Percentiles rank a stretch among this genome's conserved stretches.
These are phyloP conservation scores for Cutaneotrichosporon sp. DNA, from an alignment of 1,284 basidiomycete genomes.

Conservation along the genomic window DNA sequence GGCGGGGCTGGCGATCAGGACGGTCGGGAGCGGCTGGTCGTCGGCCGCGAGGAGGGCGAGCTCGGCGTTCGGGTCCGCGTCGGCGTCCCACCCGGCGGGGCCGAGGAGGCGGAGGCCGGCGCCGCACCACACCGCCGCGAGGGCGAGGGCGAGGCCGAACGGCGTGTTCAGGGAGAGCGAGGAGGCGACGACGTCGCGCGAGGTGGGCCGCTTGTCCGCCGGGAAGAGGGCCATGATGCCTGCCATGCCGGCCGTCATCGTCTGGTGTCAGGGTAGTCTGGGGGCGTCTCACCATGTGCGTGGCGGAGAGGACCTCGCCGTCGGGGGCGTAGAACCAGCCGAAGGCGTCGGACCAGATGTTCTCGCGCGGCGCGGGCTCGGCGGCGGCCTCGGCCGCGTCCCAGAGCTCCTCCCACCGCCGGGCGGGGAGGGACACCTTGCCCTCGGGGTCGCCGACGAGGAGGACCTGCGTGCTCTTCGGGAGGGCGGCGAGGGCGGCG, in stretches of 20 bases:
- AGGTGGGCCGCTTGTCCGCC: conserved; percentile 50
- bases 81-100: conserved; percentile 18
- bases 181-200: conserved; percentile 40
- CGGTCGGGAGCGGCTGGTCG: conserved; percentile 35
- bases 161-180: conserved; percentile 45
- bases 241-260: conserved; percentile 52
- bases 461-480: conserved; percentile 27
- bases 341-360: conserved; percentile 22
- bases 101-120: conserved; percentile 46
- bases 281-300: conserved; percentile 47
- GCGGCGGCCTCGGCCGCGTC: conserved; percentile 32
- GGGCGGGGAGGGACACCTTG: conserved; percentile 31
- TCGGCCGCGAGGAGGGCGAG: conserved; percentile 26
- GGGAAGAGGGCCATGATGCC: conserved; percentile 51
- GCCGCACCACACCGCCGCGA: conserved; percentile 47
- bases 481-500: conserved; percentile 29
- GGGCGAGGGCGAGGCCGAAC: conserved; percentile 49
- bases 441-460: conserved; percentile 40
- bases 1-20: conserved; percentile 32
- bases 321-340: conserved; percentile 10
- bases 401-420: conserved; percentile 50
- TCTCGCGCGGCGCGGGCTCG: neutral
- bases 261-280: conserved; percentile 35
- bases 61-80: conserved; percentile 29
- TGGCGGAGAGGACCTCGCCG: conserved; percentile 35